A percentile compares a stretch with the other conserved stretches of the same genome.
phyloP scores from a whole-genome alignment of 2,329 filamentous ascomycete species.

The Aotearoamyces nothofagi region DNA sequence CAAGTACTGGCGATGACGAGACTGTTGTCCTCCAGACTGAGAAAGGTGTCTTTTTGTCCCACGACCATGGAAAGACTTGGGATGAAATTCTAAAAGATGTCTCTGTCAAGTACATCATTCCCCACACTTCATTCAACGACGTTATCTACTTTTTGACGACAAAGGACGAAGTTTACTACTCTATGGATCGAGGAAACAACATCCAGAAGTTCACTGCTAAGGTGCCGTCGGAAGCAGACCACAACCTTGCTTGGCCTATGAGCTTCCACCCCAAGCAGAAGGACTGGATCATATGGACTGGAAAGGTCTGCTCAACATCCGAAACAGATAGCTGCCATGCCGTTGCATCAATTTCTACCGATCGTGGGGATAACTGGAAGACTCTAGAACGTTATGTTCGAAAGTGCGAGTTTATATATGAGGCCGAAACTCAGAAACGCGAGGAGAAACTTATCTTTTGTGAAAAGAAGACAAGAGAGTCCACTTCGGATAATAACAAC shows the following conservation, averaged over 20 bases:
- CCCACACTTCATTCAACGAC: constrained; percentile 71
- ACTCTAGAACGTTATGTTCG: constrained; percentile 58
- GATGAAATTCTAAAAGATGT: constrained; percentile 53
- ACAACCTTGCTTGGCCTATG: constrained; percentile 34
- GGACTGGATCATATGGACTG: constrained; percentile 89
- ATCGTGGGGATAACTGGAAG: constrained; percentile 70
- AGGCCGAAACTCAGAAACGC: constrained; percentile 37
- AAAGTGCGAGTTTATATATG: constrained; percentile 77
- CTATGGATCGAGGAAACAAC: constrained; percentile 59
- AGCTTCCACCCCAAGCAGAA: constrained; percentile 73
- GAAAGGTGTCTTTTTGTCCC: constrained; percentile 49
- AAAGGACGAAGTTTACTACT: constrained; percentile 56
- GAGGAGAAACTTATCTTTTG: constrained; percentile 41
- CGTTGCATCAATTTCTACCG: constrained; percentile 61
- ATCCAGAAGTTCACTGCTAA: constrained; percentile 64
- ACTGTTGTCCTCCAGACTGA: constrained; percentile 41
- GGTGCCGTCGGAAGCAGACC: constrained; percentile 27
- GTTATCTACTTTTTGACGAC: constrained; percentile 73
- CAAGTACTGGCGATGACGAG: constrained; percentile 53
- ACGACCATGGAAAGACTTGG: constrained; percentile 86
- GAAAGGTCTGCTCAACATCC: constrained; percentile 26
- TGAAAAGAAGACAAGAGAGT: constrained; percentile 44
- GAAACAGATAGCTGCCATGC: constrained; percentile 45
- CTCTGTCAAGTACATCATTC: constrained; percentile 54
- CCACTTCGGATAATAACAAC: constrained; percentile 33